Evolutionary conservation across 2,329 filamentous ascomycete genomes (phyloP).

Genomic region (Xylariomycetidae sp.): DNA sequence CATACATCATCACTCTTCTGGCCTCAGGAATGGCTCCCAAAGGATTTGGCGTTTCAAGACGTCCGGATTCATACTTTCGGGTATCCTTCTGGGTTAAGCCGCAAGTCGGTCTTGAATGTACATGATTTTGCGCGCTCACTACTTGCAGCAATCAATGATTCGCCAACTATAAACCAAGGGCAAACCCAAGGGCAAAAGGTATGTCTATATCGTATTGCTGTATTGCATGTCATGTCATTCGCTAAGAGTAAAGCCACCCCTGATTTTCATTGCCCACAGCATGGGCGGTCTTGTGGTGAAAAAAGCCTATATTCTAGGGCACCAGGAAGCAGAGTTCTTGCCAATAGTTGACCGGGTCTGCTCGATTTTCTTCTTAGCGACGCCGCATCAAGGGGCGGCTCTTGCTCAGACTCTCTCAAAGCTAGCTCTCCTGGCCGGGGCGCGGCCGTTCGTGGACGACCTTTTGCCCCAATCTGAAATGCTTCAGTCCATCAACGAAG

Average conservation of each 20-base stretch:
- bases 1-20: constrained; percentile 20
- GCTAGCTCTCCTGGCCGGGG: constrained; percentile 13
- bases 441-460: constrained; percentile 26
- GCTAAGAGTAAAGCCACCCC: too few species aligned
- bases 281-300: constrained; percentile 36
- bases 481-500: constrained; percentile 28
- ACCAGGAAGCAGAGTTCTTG: constrained; percentile 14
- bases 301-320: constrained; percentile 28
- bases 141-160: constrained; percentile 23
- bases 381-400: constrained; percentile 29
- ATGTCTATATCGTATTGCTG: too few species aligned
- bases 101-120: constrained; percentile 22
- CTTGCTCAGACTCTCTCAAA: constrained; percentile 22
- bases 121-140: constrained; percentile 28
- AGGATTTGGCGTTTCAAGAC: constrained; percentile 25
- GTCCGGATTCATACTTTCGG: constrained; percentile 31
- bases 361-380: constrained; percentile 33
- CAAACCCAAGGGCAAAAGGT: too few species aligned
- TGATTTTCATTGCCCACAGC: constrained; percentile 33
- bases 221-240: too few species aligned
- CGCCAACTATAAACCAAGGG: constrained; percentile 20
- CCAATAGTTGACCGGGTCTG: constrained; percentile 17
- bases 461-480: constrained; percentile 21
- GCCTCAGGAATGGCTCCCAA: constrained; percentile 30
- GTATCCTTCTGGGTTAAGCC: constrained; percentile 16